Evolutionary conservation across 768 basidiomycete genomes (phyloP), one percentile per base, ranked within the genome.

Genomic region (Leccinum uliginosum): DNA sequence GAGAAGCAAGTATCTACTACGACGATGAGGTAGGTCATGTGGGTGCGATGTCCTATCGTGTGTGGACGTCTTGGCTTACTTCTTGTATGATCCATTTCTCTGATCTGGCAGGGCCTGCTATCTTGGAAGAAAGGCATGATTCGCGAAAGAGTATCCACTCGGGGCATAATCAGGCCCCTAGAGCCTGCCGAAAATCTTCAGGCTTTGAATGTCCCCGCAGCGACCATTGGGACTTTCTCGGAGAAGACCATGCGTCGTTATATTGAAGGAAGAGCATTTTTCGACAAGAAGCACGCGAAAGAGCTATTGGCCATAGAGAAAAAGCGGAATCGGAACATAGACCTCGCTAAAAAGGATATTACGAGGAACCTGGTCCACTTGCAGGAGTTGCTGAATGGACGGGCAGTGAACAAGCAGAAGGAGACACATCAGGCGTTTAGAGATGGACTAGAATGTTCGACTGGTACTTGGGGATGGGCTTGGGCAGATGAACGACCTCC

Each of bases 401-500:
- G 63, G 58, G 50, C 51, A 63, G 54, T 48, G 46, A 68, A 44
- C 30, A 72, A 62, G 59, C 66, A n/a, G 40, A 61, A 29, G 48
- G 64, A 53, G 52, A 54, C 61, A 5, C 56, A 46, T 55, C 69
- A 57, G 51, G 58, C 65, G 10, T 54, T 71, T 44, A 62, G 57
- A 61, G 67, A 72, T 40, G 74, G 65, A 4, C 47, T 68, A 12
- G 79, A 76, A 57, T 74, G 74, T 43, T 73, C 75, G 6, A 77
- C 80, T 27, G 83, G 79, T 46, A 80, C 79, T 59, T 89, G 86
- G 86, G 81, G 78, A 27, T 93, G 91, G 86, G 84, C 86, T 19
- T 98, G 90, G 93, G 92, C 87, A 15, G 75, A 82, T 51, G 94
- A 97, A 73, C 77, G 79, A 19, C 96, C 96, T 3, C 96, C 96